A percentile compares a stretch with the other conserved stretches of the same genome.
These are phyloP conservation scores for Uronychia setigera DNA, from an alignment of 73 alveolate genomes.

Conservation along the genomic window DNA sequence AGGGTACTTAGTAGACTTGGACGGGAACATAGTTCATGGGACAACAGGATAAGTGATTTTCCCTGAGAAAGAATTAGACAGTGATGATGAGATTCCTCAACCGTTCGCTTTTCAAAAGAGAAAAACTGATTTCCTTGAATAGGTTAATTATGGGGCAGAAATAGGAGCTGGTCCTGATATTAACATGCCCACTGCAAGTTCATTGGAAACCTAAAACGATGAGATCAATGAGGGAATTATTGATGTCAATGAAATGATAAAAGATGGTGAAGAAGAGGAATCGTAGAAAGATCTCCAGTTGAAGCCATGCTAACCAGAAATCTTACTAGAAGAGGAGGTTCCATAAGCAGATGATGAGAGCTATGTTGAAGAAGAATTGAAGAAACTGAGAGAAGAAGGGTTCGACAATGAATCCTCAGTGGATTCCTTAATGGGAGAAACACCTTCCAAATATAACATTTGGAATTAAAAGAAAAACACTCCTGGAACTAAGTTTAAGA, in stretches of 20 bases:
- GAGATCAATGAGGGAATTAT: too few relatives aligned
- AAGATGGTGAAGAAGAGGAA: too few relatives aligned
- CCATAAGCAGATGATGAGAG: constrained; percentile 35
- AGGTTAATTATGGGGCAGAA: too few relatives aligned
- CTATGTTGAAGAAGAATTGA: constrained; percentile 6
- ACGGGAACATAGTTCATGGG: constrained; percentile 48
- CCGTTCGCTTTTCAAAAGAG: constrained; percentile 68
- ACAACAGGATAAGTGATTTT: constrained; percentile 47
- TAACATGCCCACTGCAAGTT: too few relatives aligned
- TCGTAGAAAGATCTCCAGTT: too few relatives aligned
- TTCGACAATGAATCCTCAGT: constrained; percentile 32
- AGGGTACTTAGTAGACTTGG: constrained; percentile 59
- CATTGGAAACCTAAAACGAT: too few relatives aligned
- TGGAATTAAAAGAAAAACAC: background rate
- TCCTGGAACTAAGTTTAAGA: too few relatives aligned
- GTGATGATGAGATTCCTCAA: constrained; percentile 72
- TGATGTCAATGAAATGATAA: too few relatives aligned
- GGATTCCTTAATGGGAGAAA: constrained; percentile 33
- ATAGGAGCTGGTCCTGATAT: too few relatives aligned
- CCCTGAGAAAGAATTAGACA: constrained; percentile 54
- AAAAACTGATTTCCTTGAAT: too few relatives aligned
- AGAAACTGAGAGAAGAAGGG: constrained; percentile 14
- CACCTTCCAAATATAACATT: constrained; percentile 9
- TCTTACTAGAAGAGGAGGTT: too few relatives aligned
- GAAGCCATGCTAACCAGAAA: too few relatives aligned